Percentiles rank a stretch among this genome's conserved stretches.
Conservation (phyloP, 495 filamentous ascomycete species). For the Penicillium goetzii region DNA sequence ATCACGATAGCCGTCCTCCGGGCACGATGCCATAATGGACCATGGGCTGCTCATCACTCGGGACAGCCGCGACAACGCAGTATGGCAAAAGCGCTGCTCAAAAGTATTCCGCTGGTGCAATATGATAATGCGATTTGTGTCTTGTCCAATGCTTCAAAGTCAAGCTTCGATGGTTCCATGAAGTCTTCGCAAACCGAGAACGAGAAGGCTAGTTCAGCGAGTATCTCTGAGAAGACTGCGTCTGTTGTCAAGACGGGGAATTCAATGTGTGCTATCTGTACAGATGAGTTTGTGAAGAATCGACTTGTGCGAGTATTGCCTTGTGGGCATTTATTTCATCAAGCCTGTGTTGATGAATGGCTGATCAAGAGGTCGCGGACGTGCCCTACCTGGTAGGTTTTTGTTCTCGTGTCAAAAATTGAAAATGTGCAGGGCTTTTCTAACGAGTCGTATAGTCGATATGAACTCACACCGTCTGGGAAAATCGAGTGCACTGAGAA, state of each 20-base stretch:
- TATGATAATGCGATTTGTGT: background rate
- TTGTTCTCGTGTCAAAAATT: background rate
- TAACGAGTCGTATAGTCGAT: background rate
- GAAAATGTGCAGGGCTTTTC: background rate
- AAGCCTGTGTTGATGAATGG: conserved; percentile 16
- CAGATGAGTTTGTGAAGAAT: conserved; percentile 15
- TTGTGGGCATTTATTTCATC: conserved; percentile 16
- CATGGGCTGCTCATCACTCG: background rate
- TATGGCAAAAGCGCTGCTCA: conserved; percentile 9
- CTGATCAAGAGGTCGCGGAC: conserved; percentile 3
- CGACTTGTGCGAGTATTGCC: conserved; percentile 15
- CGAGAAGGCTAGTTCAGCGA: background rate
- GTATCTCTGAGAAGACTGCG: background rate
- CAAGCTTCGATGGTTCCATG: conserved; percentile 7
- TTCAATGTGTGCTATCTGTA: conserved; percentile 14
- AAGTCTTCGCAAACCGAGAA: background rate
- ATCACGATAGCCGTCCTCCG: conserved; percentile 4
- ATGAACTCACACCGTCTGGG: background rate
- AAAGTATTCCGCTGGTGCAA: conserved; percentile 15
- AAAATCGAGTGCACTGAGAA: background rate
- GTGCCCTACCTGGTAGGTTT: background rate
- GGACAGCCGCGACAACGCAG: conserved; percentile 3
- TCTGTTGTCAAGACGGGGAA: background rate
- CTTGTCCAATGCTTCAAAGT: background rate
- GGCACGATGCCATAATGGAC: background rate